Conservation (phyloP, 257 asterid species). For the Datura wrightii region DNA sequence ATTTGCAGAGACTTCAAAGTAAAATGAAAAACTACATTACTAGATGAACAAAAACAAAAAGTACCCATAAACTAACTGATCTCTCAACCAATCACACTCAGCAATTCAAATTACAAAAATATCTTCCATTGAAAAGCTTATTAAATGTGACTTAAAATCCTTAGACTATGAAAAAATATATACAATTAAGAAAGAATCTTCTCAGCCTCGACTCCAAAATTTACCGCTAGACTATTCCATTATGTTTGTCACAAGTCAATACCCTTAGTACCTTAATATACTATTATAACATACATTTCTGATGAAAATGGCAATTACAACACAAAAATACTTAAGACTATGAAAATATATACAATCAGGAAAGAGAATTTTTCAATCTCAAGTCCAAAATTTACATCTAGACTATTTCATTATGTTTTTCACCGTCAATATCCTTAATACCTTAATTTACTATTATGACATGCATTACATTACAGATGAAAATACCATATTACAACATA, state of each 20-base stretch:
- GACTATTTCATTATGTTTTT: not conserved
- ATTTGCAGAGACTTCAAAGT: not conserved
- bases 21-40: not conserved
- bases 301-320: too few relatives aligned
- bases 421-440: not conserved
- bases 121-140: not conserved
- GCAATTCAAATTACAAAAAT: not conserved
- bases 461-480: not conserved
- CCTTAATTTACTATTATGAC: not conserved
- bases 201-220: not conserved
- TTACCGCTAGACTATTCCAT: not conserved
- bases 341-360: not conserved
- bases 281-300: not conserved
- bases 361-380: not conserved
- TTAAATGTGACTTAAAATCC: not conserved
- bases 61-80: not conserved
- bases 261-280: not conserved
- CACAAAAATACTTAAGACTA: not conserved
- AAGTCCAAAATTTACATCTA: not conserved
- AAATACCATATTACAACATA: not conserved
- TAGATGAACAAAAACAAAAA: not conserved
- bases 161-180: not conserved
- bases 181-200: not conserved
- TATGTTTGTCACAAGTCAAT: not conserved
- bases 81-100: constrained; percentile 11